Evolutionary conservation across 495 filamentous ascomycete genomes (phyloP).

Genomic region (Podospora tetraspora): DNA sequence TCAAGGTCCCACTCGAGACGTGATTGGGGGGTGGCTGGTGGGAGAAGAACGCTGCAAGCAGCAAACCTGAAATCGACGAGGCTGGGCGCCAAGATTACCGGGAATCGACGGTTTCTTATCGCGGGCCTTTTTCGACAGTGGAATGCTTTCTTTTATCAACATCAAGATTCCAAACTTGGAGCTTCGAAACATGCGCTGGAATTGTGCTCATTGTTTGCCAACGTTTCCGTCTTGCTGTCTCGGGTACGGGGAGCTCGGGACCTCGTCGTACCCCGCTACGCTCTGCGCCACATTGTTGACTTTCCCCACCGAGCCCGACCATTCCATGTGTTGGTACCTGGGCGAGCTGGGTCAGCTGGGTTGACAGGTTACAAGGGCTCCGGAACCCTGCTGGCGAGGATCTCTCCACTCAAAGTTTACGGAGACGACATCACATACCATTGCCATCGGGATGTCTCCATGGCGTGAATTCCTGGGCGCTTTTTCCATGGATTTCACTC

Average conservation of each 20-base stretch:
- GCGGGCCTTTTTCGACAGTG: background rate
- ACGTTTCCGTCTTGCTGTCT: background rate
- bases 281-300: constrained; percentile 11
- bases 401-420: background rate
- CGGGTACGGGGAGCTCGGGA: background rate
- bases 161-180: background rate
- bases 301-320: background rate
- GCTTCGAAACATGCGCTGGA: background rate
- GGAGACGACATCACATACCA: background rate
- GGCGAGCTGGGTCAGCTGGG: background rate
- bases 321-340: background rate
- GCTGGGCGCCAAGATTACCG: constrained; percentile 2
- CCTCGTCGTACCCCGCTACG: background rate
- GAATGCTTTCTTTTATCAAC: background rate
- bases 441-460: background rate
- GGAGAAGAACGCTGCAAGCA: background rate
- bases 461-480: background rate
- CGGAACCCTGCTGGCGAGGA: background rate
- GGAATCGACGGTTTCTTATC: background rate
- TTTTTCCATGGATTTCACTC: background rate
- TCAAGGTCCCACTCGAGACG: background rate
- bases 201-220: background rate
- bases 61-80: background rate
- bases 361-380: background rate
- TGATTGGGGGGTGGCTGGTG: constrained; percentile 7